Conservation (phyloP, 1,139 yeast species). For the Kurtzmaniella quercitrusa region DNA sequence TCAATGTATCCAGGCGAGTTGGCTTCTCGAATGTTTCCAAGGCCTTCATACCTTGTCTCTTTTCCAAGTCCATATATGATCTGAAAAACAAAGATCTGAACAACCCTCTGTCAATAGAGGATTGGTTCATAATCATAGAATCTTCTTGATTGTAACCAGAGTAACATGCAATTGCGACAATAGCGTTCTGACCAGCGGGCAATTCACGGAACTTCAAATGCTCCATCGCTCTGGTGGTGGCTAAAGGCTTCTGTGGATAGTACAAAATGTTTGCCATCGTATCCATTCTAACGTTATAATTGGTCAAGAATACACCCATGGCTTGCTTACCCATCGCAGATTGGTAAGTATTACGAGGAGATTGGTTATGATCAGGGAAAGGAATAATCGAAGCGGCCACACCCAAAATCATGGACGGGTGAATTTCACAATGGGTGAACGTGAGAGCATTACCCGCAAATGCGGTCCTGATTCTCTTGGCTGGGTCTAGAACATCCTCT, state of each 20-base stretch:
- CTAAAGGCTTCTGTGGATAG: conserved; percentile 98
- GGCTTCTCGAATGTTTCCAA: conserved; percentile 97
- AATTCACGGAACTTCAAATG: conserved; percentile 93
- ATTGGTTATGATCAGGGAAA: conserved; percentile 98
- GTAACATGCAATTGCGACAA: conserved; percentile 96
- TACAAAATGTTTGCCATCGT: conserved; percentile 97
- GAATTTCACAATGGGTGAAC: conserved; percentile 98
- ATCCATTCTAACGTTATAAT: conserved; percentile 96
- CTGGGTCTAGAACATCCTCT: conserved; percentile 64
- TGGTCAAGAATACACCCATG: conserved; percentile 98
- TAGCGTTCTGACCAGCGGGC: conserved; percentile 99
- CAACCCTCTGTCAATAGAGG: conserved; percentile 93
- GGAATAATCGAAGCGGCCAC: conserved; percentile 99
- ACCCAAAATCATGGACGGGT: conserved; percentile 98
- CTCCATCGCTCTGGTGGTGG: conserved; percentile 99
- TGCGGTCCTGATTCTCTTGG: conserved; percentile 79
- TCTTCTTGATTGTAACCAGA: conserved; percentile 99
- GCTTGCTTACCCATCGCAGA: conserved; percentile 99
- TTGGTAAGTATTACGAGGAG: conserved; percentile 98
- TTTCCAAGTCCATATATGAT: conserved; percentile 97
- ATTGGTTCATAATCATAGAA: conserved; percentile 99
- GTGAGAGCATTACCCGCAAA: conserved; percentile 69
- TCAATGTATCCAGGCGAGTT: conserved; percentile 85
- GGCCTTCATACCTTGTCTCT: conserved; percentile 97
- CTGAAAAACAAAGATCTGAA: conserved; percentile 94